A percentile compares a stretch with the other conserved stretches of the same genome.
Conservation (phyloP, 192 early-diverging fungal species). For the Coemansia sp. region DNA sequence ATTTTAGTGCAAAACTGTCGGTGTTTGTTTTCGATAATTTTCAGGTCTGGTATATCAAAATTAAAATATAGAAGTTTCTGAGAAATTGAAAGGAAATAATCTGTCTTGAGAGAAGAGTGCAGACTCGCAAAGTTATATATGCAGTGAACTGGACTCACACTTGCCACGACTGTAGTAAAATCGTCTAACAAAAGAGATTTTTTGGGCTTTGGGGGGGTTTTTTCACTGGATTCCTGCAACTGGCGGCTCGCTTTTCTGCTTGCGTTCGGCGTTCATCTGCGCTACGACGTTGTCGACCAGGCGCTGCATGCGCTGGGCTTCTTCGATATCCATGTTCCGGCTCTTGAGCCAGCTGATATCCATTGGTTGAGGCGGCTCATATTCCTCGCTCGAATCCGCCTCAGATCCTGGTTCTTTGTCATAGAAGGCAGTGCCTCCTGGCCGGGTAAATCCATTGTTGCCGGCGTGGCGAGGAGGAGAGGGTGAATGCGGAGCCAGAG, state of each 20-base stretch:
- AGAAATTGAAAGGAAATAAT: too few species aligned
- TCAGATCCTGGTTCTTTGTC: neutral
- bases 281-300: slow-evolving; percentile 48
- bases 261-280: slow-evolving; percentile 52
- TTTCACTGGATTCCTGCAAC: neutral
- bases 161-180: too few species aligned
- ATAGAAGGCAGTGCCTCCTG: neutral
- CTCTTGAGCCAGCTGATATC: slow-evolving; percentile 33
- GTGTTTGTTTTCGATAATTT: too few species aligned
- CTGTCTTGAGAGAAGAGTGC: too few species aligned
- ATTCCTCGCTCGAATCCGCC: slow-evolving; percentile 14
- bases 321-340: slow-evolving; percentile 34
- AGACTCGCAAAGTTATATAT: too few species aligned
- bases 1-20: too few species aligned
- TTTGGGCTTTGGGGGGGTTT: neutral
- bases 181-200: neutral
- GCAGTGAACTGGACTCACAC: too few species aligned
- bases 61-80: too few species aligned
- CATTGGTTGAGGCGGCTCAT: slow-evolving; percentile 42
- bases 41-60: too few species aligned
- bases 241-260: slow-evolving; percentile 1
- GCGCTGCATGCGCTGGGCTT: slow-evolving; percentile 50
- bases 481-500: neutral
- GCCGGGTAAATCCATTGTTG: neutral
- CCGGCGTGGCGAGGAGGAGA: neutral